A percentile compares a stretch with the other conserved stretches of the same genome.
Conservation (phyloP, 2,329 filamentous ascomycete genomes). For the Colletotrichum destructivum region DNA sequence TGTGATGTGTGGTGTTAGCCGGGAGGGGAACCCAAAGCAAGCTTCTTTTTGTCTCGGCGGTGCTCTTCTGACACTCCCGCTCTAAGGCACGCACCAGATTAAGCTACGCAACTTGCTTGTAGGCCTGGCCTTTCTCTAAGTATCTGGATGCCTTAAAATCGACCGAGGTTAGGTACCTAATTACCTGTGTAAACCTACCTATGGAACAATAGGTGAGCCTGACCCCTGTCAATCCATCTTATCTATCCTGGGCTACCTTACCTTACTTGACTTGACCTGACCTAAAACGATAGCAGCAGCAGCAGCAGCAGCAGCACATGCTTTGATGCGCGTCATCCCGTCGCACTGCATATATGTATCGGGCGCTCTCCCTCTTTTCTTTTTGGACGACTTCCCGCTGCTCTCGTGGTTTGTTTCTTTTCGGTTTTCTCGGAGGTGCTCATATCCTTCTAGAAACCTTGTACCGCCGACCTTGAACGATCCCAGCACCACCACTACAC, state of each 20-base stretch:
- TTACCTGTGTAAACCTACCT: not conserved
- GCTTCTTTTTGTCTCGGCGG: too few species aligned
- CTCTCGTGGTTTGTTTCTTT: not conserved
- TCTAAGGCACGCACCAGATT: too few species aligned
- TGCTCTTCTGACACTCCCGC: too few species aligned
- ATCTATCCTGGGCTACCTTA: conserved; percentile 3
- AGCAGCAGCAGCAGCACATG: conserved; percentile 14
- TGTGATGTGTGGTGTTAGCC: too few species aligned
- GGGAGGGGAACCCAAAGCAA: too few species aligned
- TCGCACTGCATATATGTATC: conserved; percentile 22
- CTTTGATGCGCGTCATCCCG: conserved; percentile 17
- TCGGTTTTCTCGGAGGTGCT: not conserved
- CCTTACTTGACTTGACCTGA: too few species aligned
- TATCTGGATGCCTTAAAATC: not conserved
- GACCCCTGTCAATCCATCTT: conserved; percentile 5
- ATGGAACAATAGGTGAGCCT: not conserved
- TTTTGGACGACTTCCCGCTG: not conserved
- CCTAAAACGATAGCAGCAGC: not conserved
- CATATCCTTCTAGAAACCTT: not conserved
- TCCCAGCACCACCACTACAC: not conserved
- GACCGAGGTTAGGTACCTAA: not conserved
- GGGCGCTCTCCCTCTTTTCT: not conserved
- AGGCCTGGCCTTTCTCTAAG: not conserved
- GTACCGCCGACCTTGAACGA: not conserved
- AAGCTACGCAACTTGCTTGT: too few species aligned